These are phyloP conservation scores for Fusarium armeniacum DNA, from an alignment of 2,329 filamentous ascomycete genomes.

Conservation along the genomic window DNA sequence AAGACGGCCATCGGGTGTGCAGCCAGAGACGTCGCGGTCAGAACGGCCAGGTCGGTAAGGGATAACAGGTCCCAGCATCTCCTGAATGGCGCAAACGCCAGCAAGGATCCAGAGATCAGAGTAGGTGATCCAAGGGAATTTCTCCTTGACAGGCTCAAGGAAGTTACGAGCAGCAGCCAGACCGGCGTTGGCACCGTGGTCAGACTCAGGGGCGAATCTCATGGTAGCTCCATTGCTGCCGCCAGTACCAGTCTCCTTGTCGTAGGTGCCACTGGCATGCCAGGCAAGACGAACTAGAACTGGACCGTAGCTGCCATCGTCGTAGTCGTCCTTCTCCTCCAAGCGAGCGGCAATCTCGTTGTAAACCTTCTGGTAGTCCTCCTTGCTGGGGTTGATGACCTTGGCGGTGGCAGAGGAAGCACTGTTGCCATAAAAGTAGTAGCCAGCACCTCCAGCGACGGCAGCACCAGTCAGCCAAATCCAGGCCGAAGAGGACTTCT, in stretches of 20 bases:
- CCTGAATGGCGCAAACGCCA: slow-evolving; percentile 89
- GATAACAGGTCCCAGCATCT: slow-evolving; percentile 91
- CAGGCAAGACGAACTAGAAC: slow-evolving; percentile 92
- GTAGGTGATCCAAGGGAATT: slow-evolving; percentile 96
- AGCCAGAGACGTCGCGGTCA: slow-evolving; percentile 84
- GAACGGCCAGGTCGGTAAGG: slow-evolving; percentile 89
- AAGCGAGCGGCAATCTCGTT: slow-evolving; percentile 83
- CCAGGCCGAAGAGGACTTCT: slow-evolving; percentile 64
- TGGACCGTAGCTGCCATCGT: slow-evolving; percentile 95
- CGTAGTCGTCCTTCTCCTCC: slow-evolving; percentile 93
- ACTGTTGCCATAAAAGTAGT: slow-evolving; percentile 74
- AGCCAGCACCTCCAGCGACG: slow-evolving; percentile 73
- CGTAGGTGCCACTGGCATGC: slow-evolving; percentile 94
- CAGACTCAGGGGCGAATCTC: slow-evolving; percentile 90
- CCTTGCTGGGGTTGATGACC: slow-evolving; percentile 79
- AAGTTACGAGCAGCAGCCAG: slow-evolving; percentile 90
- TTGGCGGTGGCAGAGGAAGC: slow-evolving; percentile 65
- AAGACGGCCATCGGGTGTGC: slow-evolving; percentile 92
- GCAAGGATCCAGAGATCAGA: slow-evolving; percentile 96
- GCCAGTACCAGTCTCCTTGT: slow-evolving; percentile 88
- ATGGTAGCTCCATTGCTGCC: slow-evolving; percentile 97
- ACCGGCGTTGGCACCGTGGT: slow-evolving; percentile 95
- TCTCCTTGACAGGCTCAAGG: slow-evolving; percentile 87
- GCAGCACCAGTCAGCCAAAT: slow-evolving; percentile 72
- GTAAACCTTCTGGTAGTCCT: slow-evolving; percentile 97